Evolutionary conservation across 495 filamentous ascomycete genomes (phyloP).

Genomic region (Tuber brumale): DNA sequence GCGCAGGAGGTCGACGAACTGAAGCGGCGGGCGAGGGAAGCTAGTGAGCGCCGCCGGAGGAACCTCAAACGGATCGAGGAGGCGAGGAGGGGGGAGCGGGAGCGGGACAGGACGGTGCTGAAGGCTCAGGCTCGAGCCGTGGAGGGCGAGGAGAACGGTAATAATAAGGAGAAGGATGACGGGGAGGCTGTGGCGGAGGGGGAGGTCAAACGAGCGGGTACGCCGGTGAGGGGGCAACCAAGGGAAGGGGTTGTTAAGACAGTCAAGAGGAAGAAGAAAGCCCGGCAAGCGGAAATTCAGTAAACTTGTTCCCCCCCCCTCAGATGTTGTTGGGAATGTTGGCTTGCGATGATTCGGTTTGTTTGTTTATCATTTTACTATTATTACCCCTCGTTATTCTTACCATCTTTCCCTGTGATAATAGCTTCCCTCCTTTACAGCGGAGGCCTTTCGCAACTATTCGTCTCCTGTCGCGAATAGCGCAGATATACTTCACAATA

Average conservation of each 20-base stretch:
- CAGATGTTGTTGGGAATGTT: not conserved
- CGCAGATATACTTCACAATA: not conserved
- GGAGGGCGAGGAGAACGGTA: conserved; percentile 4
- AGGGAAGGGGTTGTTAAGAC: conserved; percentile 22
- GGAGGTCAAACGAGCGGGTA: conserved; percentile 5
- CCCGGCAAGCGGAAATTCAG: conserved; percentile 39
- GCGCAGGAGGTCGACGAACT: conserved; percentile 29
- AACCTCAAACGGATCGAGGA: conserved; percentile 30
- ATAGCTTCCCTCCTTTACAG: not conserved
- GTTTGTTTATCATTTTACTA: not conserved
- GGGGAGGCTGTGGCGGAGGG: not conserved
- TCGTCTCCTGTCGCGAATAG: not conserved
- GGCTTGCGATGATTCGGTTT: not conserved
- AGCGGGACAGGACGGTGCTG: conserved; percentile 37
- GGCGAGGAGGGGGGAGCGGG: conserved; percentile 29
- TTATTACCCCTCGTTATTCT: not conserved
- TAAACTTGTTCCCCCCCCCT: conserved; percentile 3
- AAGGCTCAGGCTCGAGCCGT: conserved; percentile 20
- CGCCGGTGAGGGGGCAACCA: conserved; percentile 2
- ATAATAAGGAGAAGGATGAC: not conserved
- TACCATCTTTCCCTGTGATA: not conserved
- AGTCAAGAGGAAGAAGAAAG: conserved; percentile 42
- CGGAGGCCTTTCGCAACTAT: not conserved
- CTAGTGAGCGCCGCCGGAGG: conserved; percentile 20
- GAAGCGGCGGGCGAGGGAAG: conserved; percentile 35